These are phyloP conservation scores for Cicer pinnatifidum DNA, from an alignment of 306 rosid species.

Conservation along the genomic window DNA sequence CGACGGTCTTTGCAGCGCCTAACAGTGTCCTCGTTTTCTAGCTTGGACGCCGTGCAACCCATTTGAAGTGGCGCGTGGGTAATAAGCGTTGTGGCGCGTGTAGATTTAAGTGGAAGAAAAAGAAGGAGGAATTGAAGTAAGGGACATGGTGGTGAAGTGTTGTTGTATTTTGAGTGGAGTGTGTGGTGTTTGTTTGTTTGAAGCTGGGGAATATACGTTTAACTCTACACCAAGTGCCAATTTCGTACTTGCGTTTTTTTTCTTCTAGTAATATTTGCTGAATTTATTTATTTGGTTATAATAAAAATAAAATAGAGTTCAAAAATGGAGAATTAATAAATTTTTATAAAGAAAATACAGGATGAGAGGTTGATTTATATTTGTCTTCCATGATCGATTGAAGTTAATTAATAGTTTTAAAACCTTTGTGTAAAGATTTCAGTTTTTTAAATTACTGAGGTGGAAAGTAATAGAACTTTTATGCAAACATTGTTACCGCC, in stretches of 20 bases:
- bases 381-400: no score
- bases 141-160: neutral
- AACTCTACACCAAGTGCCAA: slow-evolving; percentile 26
- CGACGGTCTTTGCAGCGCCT: slow-evolving; percentile 96
- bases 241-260: slow-evolving; percentile 9
- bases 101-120: neutral
- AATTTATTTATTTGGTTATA: neutral
- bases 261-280: neutral
- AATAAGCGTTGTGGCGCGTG: slow-evolving; percentile 9
- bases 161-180: slow-evolving; percentile 21
- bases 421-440: no score
- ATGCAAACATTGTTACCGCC: neutral
- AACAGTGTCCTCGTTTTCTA: slow-evolving; percentile 90
- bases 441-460: neutral
- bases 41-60: slow-evolving; percentile 95
- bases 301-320: neutral
- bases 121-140: neutral
- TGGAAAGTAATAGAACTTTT: neutral
- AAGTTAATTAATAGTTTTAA: no score
- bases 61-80: slow-evolving; percentile 47
- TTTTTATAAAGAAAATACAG: neutral
- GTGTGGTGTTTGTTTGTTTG: slow-evolving; percentile 33
- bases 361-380: no score
- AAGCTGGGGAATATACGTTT: slow-evolving; percentile 3
- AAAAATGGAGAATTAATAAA: neutral